Conservation (phyloP, 2,329 filamentous ascomycete genomes). For the Fusarium camptoceras region DNA sequence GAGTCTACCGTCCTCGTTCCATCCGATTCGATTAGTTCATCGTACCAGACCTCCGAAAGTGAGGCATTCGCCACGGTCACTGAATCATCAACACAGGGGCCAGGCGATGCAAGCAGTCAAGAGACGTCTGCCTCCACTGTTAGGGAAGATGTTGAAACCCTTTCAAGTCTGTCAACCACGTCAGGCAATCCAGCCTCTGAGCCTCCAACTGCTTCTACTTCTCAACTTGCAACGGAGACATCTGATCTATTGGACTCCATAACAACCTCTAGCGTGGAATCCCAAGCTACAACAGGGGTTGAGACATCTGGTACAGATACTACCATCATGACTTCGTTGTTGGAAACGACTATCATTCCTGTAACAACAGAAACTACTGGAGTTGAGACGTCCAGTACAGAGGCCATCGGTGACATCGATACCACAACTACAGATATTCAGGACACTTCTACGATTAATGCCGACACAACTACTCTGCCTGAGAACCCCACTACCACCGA, state of each 20-base stretch:
- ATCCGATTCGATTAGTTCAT: background rate
- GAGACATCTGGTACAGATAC: background rate
- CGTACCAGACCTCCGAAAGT: background rate
- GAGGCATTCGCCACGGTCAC: background rate
- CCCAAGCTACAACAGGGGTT: background rate
- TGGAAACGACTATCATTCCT: background rate
- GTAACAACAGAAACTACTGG: background rate
- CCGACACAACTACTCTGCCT: background rate
- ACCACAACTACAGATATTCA: too few relatives aligned
- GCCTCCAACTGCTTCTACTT: background rate
- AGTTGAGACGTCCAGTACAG: background rate
- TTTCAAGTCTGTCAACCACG: background rate
- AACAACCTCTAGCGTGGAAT: background rate
- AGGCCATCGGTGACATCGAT: background rate
- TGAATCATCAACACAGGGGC: background rate
- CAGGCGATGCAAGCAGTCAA: too few relatives aligned
- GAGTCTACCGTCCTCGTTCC: background rate
- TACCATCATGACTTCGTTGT: background rate
- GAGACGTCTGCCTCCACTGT: too few relatives aligned
- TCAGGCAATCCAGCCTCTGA: too few relatives aligned
- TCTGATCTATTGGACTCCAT: background rate
- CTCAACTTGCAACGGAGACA: background rate
- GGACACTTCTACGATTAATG: too few relatives aligned
- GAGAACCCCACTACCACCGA: background rate
- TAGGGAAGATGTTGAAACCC: too few relatives aligned